Evolutionary conservation across 192 early-diverging fungal genomes (phyloP), one percentile per base, ranked within the genome.

Genomic region (Coemansia sp.): DNA sequence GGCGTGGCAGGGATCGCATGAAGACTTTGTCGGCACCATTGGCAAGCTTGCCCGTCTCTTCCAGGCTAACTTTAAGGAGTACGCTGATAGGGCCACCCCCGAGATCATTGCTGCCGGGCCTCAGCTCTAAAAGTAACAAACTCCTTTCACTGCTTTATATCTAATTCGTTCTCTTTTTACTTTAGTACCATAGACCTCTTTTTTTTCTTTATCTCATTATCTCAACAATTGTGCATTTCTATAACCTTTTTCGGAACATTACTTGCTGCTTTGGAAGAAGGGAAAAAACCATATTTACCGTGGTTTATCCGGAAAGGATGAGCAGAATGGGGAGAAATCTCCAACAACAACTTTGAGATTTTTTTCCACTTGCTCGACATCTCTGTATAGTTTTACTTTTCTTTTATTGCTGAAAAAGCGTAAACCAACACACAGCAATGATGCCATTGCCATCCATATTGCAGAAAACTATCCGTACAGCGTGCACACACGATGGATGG

Each of bases 41-140:
- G 51, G 80, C 64, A 92, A 91, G 80, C 88, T 98, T 48, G 96
- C 90, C 55, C 76, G 73, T 36, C 87, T 94, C 42, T 98, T 98
- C 84, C 85, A 88, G 66, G 85, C 92, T 18, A 97, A 98, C 88
- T 98, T 98, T 82, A 87, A 89, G 71, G 84, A 84, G 65, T 98
- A 92, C 70, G 88, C 88, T 51, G 88, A 90, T 69, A 87, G 92
- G 71, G 87, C 91, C 65, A 87, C 89, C 40, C 62, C 87, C 58
- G 90, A 91, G 63, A 90, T 92, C 63, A 74, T 94, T 47, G 84
- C 84, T 55, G 90, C 89, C 65, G 93, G 90, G 39, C 87, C 91
- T 62, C 74, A 85, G 71, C 64, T 86, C 68, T 85, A 76, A 78
- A 18, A 5, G 1, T 7, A 52, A 52, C 7, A 22, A n/a, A 1